Base-by-base conservation (phyloP, 108 stramenopile genomes). In the Epithemia pelagica region DNA sequence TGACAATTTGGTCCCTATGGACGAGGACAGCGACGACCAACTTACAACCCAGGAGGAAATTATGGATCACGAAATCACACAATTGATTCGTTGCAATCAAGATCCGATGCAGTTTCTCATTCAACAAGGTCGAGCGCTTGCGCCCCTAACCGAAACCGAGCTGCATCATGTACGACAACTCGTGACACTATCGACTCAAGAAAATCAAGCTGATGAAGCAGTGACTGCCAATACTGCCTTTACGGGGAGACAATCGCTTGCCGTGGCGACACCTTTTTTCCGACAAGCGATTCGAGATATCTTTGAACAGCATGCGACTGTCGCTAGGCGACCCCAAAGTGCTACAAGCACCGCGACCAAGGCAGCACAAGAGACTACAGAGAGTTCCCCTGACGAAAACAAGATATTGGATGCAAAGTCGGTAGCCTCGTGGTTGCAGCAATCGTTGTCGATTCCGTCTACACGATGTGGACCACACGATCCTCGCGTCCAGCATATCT, bases 81-180 rank as follows among this genome's bases (percentile, higher is more conserved):
- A 82, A 76, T 68, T 89, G 59, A 75, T 92, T 26, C 77, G 88
- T 23, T 92, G 91, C 76, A 88, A 89, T 66, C 70, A 82, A 58
- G 51, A 63, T 33, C 91, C 91, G 15, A 70, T 77, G 46, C 67
- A 80, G 15, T 59, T 92, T 53, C 64, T 92, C 8, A 62, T 89
- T 28, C 60, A 54, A 0, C 76, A 75, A 65, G 91, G 91, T 15
- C 55, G 82, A 61, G 84, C 78, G 10, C 32, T 88, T 55, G 78
- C 88, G 8, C 76, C 78, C 28, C 33, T 91, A 61, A 87, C 87
- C 10, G 66, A 78, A 32, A 71, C 62, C 1, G 74, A 83, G 62
- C 65, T 66, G 63, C 74, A 84, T 52, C 61, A 80, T 52, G 30
- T 70, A 0, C 52, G 70, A 54, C 85, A 88, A 62, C 67, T 92